Percentiles rank a stretch among this genome's conserved stretches.
These are phyloP conservation scores for Bruguiera hainesii DNA, from an alignment of 441 rosid genomes.

Conservation along the genomic window DNA sequence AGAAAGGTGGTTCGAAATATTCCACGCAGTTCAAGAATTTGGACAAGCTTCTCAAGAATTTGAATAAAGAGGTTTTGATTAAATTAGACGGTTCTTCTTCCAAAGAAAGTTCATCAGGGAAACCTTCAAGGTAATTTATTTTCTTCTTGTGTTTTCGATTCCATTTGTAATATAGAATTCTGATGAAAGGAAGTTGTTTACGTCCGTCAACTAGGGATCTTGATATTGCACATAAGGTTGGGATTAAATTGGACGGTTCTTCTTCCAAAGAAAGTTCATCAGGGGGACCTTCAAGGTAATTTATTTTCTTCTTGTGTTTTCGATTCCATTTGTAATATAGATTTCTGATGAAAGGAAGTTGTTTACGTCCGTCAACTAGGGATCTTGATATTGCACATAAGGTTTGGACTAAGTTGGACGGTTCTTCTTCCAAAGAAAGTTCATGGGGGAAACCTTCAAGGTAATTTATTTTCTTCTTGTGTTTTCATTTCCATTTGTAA, in stretches of 20 bases:
- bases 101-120: slow-evolving; percentile 30
- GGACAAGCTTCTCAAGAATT: slow-evolving; percentile 47
- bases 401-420: too few species aligned
- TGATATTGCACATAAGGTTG: too few species aligned
- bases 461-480: slow-evolving; percentile 25
- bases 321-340: too few species aligned
- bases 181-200: not conserved
- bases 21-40: slow-evolving; percentile 56
- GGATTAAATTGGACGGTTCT: too few species aligned
- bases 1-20: slow-evolving; percentile 39
- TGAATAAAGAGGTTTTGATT: slow-evolving; percentile 44
- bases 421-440: slow-evolving; percentile 9
- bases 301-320: not conserved
- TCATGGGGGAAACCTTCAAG: slow-evolving; percentile 30
- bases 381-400: too few species aligned
- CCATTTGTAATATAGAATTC: not conserved
- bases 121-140: slow-evolving; percentile 36
- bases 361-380: too few species aligned
- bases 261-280: slow-evolving; percentile 27
- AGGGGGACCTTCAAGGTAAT: slow-evolving; percentile 33
- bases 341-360: not conserved
- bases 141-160: too few species aligned
- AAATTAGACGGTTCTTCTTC: slow-evolving; percentile 34
- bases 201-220: too few species aligned
- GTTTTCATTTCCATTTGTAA: too few species aligned